These are phyloP conservation scores for Xerocomus potaroensis DNA, from an alignment of 768 basidiomycete genomes.

Conservation along the genomic window DNA sequence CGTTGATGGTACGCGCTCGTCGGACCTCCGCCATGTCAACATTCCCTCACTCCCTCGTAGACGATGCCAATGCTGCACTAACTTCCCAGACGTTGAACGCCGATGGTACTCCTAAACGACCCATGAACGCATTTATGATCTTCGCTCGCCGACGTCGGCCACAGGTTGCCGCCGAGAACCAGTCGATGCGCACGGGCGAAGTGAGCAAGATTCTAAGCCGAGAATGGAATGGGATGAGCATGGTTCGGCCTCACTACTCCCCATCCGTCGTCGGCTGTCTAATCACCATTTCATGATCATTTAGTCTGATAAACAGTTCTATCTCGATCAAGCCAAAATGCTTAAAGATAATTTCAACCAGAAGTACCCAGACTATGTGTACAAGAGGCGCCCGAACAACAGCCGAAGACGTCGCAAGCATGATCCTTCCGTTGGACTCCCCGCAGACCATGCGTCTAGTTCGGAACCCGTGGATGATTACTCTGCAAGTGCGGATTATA, in stretches of 20 bases:
- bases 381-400: constrained; percentile 84
- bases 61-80: constrained; percentile 44
- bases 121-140: constrained; percentile 95
- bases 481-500: constrained; percentile 26
- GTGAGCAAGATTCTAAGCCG: constrained; percentile 84
- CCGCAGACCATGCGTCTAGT: constrained; percentile 28
- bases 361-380: constrained; percentile 88
- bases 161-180: constrained; percentile 82
- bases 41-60: constrained; percentile 22
- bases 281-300: constrained; percentile 6
- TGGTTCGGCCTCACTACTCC: constrained; percentile 43
- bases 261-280: constrained; percentile 8
- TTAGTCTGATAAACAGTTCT: constrained; percentile 81
- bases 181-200: constrained; percentile 86
- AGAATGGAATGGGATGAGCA: constrained; percentile 79
- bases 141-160: constrained; percentile 79
- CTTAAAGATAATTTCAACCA: constrained; percentile 83
- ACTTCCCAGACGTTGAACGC: constrained; percentile 79
- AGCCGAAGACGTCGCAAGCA: constrained; percentile 60
- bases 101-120: constrained; percentile 84
- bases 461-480: constrained; percentile 34
- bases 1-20: constrained; percentile 39
- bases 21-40: constrained; percentile 7
- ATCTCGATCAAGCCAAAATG: constrained; percentile 80
- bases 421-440: constrained; percentile 29